Evolutionary conservation across 2,329 filamentous ascomycete species (phyloP), one percentile per base, ranked within the genome.

Genomic region (Grosmannia clavigera): DNA sequence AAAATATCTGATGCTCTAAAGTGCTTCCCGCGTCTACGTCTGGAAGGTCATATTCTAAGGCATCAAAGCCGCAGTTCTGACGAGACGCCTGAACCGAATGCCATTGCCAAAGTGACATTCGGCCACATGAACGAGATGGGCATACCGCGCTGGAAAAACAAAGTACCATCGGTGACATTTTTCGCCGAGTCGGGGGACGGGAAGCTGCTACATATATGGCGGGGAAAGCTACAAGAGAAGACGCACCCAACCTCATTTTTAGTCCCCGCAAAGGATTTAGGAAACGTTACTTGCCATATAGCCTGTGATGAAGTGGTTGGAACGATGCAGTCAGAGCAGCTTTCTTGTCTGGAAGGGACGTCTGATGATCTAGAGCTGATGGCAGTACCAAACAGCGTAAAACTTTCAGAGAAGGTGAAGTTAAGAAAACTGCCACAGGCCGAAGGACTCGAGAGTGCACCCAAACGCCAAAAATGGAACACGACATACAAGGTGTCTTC

Each of bases 251-350:
- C 91, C 2, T 71, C 76, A 0, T 86, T 87, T 63, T 80, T 73
- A 25, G 80, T 84, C 1, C 73, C 80, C 0, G 69, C 90, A 25
- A 78, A 71, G 1, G 74, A 74, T 5, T 69, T 75, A 0, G 78
- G 81, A 22, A 81, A 86, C 60, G 73, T 94, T 40, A 78, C 78
- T 29, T 89, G 84, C 62, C 83, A 85, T 68, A 77, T 92, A 56
- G 88, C 89, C 70, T 97, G 92, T 65, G 92, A 96, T 72, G 86
- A 90, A 52, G 87, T 97, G 66, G 89, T 85, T 3, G 83, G 83
- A 1, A 85, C 83, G 0, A 69, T 75, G 38, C 69, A 79, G 16
- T 66, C 69, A 1, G 65, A 60, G 31, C 62, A 62, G 2, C 12
- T 72, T 5, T 29, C 38, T 1, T 60, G 50, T n/a, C 10, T 58